Conservation (phyloP, 164 flowering plant species). For the Cinnamomum micranthum region DNA sequence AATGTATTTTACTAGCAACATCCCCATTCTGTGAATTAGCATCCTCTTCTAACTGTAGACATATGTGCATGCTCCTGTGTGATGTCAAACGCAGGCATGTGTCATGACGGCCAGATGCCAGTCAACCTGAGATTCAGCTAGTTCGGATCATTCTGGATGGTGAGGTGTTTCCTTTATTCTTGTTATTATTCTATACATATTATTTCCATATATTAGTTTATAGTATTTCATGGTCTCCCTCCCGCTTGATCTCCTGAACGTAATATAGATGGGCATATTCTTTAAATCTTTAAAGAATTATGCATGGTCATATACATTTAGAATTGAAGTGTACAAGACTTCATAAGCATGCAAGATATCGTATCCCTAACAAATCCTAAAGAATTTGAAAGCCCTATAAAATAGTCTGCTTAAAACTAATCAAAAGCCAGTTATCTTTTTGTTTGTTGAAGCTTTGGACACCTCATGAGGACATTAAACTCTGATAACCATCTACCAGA, state of each 20-base stretch:
- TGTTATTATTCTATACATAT: not conserved
- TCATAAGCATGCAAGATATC: not conserved
- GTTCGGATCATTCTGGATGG: constrained; percentile 16
- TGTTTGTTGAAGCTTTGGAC: constrained; percentile 10
- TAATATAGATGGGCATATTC: not conserved
- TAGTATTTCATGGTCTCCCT: not conserved
- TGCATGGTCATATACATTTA: constrained; percentile 5
- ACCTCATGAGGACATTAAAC: not conserved
- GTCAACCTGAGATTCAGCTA: not conserved
- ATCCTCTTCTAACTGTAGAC: constrained; percentile 1
- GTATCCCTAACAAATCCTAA: not conserved
- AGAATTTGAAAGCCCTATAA: not conserved
- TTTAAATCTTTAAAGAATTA: not conserved
- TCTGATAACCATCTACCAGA: not conserved
- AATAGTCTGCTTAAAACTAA: not conserved
- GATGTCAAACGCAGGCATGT: constrained; percentile 1
- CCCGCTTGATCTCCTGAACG: not conserved
- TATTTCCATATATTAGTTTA: constrained; percentile 1
- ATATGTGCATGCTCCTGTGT: not conserved
- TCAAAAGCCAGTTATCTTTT: not conserved
- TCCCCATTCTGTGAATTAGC: not conserved
- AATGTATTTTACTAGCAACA: not conserved
- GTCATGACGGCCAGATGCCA: not conserved
- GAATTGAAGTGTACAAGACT: not conserved
- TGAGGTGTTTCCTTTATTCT: not conserved